Conservation (phyloP, 345 rosid species). For the Rhodamnia argentea region DNA sequence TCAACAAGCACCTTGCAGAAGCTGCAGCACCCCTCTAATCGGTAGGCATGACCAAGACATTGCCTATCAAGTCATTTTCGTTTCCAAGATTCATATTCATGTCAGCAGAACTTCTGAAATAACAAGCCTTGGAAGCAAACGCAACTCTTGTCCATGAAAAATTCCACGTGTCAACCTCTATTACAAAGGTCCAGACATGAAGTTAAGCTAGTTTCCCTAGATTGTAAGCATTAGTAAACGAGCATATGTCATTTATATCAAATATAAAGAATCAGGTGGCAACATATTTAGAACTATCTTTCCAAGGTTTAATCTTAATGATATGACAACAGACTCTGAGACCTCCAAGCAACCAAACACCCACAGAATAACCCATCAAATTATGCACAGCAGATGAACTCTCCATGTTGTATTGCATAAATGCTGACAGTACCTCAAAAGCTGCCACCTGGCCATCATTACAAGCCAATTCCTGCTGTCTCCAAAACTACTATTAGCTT, state of each 20-base stretch:
- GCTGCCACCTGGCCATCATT: constrained; percentile 98
- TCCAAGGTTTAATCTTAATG: too few species aligned
- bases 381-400: not conserved
- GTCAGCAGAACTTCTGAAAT: not conserved
- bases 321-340: too few species aligned
- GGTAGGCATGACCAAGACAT: not conserved
- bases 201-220: not conserved
- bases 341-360: not conserved
- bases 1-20: not conserved
- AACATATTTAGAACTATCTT: not conserved
- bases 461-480: constrained; percentile 94
- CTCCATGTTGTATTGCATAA: not conserved
- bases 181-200: not conserved
- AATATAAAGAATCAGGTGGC: not conserved
- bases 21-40: not conserved
- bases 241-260: not conserved
- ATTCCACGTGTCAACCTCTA: not conserved
- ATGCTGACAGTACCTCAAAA: not conserved
- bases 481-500: constrained; percentile 91
- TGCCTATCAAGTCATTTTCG: not conserved
- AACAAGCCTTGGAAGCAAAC: not conserved
- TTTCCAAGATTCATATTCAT: not conserved
- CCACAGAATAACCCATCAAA: not conserved
- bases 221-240: not conserved
- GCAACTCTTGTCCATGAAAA: not conserved